Conservation (phyloP, 108 stramenopile genomes). For the Cylindrotheca closterium region DNA sequence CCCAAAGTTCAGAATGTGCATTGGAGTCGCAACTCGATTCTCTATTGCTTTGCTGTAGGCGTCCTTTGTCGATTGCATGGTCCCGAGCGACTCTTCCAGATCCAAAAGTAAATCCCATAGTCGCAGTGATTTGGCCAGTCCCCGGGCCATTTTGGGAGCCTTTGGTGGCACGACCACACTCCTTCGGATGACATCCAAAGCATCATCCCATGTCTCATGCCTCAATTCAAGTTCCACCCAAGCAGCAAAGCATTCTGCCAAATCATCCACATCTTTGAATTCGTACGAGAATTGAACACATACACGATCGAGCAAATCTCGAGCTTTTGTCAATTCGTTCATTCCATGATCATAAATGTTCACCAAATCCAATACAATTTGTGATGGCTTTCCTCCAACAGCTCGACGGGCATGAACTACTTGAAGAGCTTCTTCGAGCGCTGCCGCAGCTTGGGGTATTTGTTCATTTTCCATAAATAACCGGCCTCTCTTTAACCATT, state of each 20-base stretch:
- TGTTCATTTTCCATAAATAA: constrained; percentile 58
- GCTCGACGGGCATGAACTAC: constrained; percentile 65
- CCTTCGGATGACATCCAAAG: constrained; percentile 74
- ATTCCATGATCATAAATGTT: constrained; percentile 79
- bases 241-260: constrained; percentile 87
- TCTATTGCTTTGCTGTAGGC: constrained; percentile 93
- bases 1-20: constrained; percentile 94
- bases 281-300: constrained; percentile 56
- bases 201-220: constrained; percentile 89
- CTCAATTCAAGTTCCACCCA: constrained; percentile 96
- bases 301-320: constrained; percentile 77
- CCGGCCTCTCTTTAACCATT: constrained; percentile 94
- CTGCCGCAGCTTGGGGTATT: constrained; percentile 48
- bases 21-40: constrained; percentile 92
- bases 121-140: constrained; percentile 65
- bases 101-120: constrained; percentile 95
- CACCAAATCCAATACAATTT: constrained; percentile 81
- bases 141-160: constrained; percentile 30
- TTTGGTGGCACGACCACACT: constrained; percentile 45
- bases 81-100: constrained; percentile 96
- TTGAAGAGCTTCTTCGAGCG: constrained; percentile 76
- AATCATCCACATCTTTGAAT: constrained; percentile 87
- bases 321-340: constrained; percentile 73
- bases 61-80: constrained; percentile 90
- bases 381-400: constrained; percentile 73